Evolutionary conservation across 2,329 filamentous ascomycete genomes (phyloP), one percentile per base, ranked within the genome.

Genomic region (Aspergillus pseudoterreus): DNA sequence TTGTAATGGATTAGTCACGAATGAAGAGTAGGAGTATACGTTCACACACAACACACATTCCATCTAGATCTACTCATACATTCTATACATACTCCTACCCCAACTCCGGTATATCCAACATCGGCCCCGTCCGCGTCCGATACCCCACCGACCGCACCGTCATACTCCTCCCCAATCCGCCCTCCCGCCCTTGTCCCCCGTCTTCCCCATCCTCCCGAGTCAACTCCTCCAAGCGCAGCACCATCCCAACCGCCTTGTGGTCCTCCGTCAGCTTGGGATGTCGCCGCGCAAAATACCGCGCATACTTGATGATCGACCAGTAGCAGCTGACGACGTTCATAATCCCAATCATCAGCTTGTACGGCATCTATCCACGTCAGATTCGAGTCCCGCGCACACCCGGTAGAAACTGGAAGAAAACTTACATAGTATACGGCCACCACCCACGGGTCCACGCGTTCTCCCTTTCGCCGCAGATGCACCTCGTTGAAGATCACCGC

Each of bases 201-300:
- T 22, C 22, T 22, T 19, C 19, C 19, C 19, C 19, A 19, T 19
- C 32, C 24, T 24, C 45, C 14, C 11, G 48, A 22, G 19, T 19
- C 30, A 53, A 45, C 27, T 30, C 27, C 15, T 65, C 60, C 47
- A 65, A 45, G 22, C 58, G 63, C 33, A 65, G 49, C 8, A 66
- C 59, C 15, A 69, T 56, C 9, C 60, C 66, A 14, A 71, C 63
- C 1, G 72, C 73, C 51, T 74, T 73, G 43, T 75, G 71, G 50
- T 78, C 75, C 50, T 79, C 76, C 27, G 73, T 72, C 5, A 79
- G 70, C 54, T 76, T 78, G 1, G 75, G 75, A 50, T 78, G 77
- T 14, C 74, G 68, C 35, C 68, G 68, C 8, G 75, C 72, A 51
- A 78, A 78, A 56, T 77, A 78, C 1, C 66, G 64, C 0, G 73